These are phyloP conservation scores for Zea luxurians DNA, from an alignment of 176 grass and related monocot species.

Conservation along the genomic window DNA sequence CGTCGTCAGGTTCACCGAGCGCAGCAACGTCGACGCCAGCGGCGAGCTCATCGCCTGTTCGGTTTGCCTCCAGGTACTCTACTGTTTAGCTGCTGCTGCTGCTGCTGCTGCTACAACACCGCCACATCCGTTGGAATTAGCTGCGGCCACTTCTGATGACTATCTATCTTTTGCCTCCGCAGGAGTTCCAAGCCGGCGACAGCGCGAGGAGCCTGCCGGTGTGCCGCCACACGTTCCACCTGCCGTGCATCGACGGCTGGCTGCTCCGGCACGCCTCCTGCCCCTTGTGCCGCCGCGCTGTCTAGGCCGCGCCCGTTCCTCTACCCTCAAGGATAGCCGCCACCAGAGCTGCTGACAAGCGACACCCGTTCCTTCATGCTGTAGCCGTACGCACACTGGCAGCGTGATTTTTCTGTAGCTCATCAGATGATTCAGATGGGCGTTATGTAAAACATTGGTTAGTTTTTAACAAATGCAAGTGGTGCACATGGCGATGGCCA, in stretches of 20 bases:
- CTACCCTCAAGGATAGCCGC: background rate
- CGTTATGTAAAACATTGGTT: background rate
- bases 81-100: background rate
- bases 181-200: conserved; percentile 58
- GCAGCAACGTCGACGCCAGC: conserved; percentile 33
- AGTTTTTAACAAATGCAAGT: background rate
- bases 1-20: conserved; percentile 34
- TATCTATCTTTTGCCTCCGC: background rate
- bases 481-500: background rate
- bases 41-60: conserved; percentile 56
- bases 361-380: background rate
- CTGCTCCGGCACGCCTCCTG: conserved; percentile 57
- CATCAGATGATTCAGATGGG: background rate
- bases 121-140: too few species aligned
- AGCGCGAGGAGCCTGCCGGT: conserved; percentile 51
- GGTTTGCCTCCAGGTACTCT: conserved; percentile 69
- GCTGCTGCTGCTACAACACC: too few species aligned
- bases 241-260: conserved; percentile 67
- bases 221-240: conserved; percentile 59
- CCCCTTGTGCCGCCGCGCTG: conserved; percentile 46
- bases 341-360: background rate
- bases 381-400: background rate
- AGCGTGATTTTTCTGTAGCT: background rate
- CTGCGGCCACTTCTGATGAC: background rate
- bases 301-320: conserved; percentile 22